Conservation (phyloP, 345 rosid genomes). For the Odontarrhena argentea region DNA sequence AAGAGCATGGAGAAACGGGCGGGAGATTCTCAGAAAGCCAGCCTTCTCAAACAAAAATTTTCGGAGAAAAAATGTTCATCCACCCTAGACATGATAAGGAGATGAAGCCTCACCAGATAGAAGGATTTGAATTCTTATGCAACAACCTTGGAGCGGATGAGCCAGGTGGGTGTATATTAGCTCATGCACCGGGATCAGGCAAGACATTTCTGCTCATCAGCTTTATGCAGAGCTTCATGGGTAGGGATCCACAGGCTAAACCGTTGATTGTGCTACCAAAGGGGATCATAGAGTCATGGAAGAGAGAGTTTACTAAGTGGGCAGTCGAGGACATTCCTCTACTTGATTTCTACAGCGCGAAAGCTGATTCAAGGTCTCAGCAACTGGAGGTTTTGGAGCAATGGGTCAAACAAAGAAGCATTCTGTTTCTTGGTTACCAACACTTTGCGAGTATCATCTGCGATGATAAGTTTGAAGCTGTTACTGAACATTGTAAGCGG, state of each 20-base stretch:
- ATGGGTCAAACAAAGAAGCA: conserved; percentile 74
- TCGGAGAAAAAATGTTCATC: conserved; percentile 63
- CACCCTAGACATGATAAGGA: conserved; percentile 83
- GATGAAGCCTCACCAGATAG: conserved; percentile 89
- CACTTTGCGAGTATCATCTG: conserved; percentile 79
- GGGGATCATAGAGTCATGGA: conserved; percentile 86
- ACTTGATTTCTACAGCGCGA: conserved; percentile 69
- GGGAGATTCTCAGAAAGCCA: conserved; percentile 37
- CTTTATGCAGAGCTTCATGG: conserved; percentile 87
- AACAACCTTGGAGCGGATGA: conserved; percentile 67
- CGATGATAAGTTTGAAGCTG: conserved; percentile 43
- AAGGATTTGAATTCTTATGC: conserved; percentile 80
- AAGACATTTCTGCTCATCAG: conserved; percentile 92
- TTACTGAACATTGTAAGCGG: conserved; percentile 52
- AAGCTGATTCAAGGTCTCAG: conserved; percentile 69
- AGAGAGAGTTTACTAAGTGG: conserved; percentile 81
- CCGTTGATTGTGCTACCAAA: conserved; percentile 85
- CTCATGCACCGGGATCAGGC: conserved; percentile 98
- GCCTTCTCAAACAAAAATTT: conserved; percentile 46
- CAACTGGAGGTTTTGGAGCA: conserved; percentile 66
- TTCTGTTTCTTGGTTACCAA: conserved; percentile 84
- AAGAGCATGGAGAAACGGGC: conserved; percentile 46
- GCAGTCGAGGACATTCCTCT: conserved; percentile 72
- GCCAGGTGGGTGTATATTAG: conserved; percentile 93
- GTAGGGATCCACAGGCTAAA: conserved; percentile 73